Conservation (phyloP, 441 rosid species). For the Erodium trifolium region DNA sequence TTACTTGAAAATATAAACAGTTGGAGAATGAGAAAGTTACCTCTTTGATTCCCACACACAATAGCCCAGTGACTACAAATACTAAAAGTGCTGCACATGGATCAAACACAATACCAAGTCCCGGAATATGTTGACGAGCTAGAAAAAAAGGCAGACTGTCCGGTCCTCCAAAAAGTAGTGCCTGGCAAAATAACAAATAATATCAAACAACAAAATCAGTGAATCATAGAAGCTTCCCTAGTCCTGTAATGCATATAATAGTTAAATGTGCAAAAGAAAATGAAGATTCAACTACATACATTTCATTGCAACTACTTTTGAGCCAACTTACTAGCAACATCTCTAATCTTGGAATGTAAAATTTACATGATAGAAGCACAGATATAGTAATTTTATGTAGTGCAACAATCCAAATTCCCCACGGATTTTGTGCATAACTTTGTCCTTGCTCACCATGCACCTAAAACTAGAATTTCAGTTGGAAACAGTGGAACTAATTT, state of each 20-base stretch:
- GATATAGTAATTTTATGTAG: neutral
- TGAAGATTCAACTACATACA: neutral
- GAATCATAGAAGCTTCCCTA: neutral
- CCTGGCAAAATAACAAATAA: conserved; percentile 34
- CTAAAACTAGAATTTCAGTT: neutral
- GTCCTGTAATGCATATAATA: neutral
- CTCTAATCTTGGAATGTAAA: neutral
- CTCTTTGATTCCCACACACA: conserved; percentile 97
- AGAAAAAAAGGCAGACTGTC: conserved; percentile 63
- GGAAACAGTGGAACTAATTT: neutral
- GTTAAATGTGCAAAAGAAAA: conserved; percentile 11
- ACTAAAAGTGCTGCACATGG: conserved; percentile 88
- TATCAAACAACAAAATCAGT: neutral
- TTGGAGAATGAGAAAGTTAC: conserved; percentile 27
- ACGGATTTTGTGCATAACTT: neutral
- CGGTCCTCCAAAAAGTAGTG: conserved; percentile 80
- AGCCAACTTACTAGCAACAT: neutral
- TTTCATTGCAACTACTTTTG: too few relatives aligned
- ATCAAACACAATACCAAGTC: conserved; percentile 70
- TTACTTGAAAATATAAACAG: neutral
- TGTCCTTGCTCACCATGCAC: neutral
- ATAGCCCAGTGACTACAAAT: conserved; percentile 70
- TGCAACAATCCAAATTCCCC: neutral
- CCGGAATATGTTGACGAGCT: conserved; percentile 81
- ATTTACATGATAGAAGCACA: neutral